Base-by-base conservation (phyloP, 2,329 filamentous ascomycete species). In the Drechslerella dactyloides region DNA sequence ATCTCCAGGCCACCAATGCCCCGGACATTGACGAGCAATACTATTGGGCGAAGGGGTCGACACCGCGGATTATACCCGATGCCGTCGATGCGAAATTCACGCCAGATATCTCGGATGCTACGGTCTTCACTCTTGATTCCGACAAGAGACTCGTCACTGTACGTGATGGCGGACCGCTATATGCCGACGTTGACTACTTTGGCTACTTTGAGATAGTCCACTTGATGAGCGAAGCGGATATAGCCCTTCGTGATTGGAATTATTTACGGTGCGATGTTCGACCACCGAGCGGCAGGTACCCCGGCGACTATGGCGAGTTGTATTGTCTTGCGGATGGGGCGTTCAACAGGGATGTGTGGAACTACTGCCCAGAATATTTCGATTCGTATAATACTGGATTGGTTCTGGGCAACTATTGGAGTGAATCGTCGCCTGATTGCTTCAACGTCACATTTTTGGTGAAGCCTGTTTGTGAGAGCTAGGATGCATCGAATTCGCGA, bases 331-430 rank as follows among this genome's bases (percentile, higher is more conserved):
- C 65, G 10, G 53, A 57, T 33, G 58, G 58, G 6, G 4, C 0
- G 1, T 69, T 15, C 1, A 1, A 54, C 27, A 11, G 33, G 6
- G 37, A 69, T 15, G 35, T 61, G 3, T 69, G 37, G 27, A 63
- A 69, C 27, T 69, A 48, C 21, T 69, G 58, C 35, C 65, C 58
- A 17, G 44, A 63, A 19, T 69, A 69, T 23, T 1, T 24, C 8
- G 58, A 69, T 10, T 63, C 33, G 30, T 69, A 53, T 35, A 69
- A 69, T 69, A n/a, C 65, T 1, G 42, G 42, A 21, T 52, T 69
- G 15, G 53, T 69, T 6, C 11, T 69, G 2, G 58, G 23, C 13
- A 7, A 27, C 48, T 1, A 15, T 1, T 63, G 21, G 30, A 58
- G 37, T 17, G 17, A 30, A 0, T 2, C 2, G 15, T 11, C 65